A percentile compares a stretch with the other conserved stretches of the same genome.
phyloP scores from a whole-genome alignment of 768 basidiomycete genomes.

The Phaeotremella fagi region DNA sequence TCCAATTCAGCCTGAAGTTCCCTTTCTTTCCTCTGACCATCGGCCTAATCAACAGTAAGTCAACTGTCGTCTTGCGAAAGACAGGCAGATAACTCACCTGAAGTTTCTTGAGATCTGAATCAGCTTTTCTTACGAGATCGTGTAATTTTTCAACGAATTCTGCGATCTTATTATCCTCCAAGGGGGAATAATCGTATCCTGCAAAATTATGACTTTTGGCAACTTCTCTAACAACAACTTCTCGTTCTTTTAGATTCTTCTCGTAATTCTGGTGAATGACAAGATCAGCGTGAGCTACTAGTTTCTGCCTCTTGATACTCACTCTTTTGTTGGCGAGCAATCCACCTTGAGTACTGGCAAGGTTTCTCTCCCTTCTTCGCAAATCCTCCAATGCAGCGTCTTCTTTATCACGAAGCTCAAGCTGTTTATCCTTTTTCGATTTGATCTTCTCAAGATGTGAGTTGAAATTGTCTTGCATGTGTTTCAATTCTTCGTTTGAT shows the following conservation, averaged over 20 bases:
- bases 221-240: constrained; percentile 66
- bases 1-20: constrained; percentile 61
- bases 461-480: constrained; percentile 48
- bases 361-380: constrained; percentile 34
- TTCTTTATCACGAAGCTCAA: constrained; percentile 31
- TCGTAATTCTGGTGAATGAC: constrained; percentile 61
- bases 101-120: constrained; percentile 55
- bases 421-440: constrained; percentile 18
- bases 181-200: constrained; percentile 65
- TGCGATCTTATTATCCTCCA: constrained; percentile 65
- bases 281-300: too few relatives aligned
- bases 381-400: constrained; percentile 33
- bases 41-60: constrained; percentile 24
- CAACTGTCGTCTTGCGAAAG: neutral
- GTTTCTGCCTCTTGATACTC: constrained; percentile 6
- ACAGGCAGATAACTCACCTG: constrained; percentile 54
- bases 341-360: constrained; percentile 53
- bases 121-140: constrained; percentile 62
- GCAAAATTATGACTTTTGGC: constrained; percentile 65
- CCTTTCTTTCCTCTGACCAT: constrained; percentile 41
- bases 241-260: constrained; percentile 64
- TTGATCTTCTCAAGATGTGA: constrained; percentile 49
- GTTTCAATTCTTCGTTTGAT: constrained; percentile 63
- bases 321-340: constrained; percentile 72
- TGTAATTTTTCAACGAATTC: constrained; percentile 67